Evolutionary conservation across 75 land plant species (phyloP).

Genomic region (Pinus albicaulis): DNA sequence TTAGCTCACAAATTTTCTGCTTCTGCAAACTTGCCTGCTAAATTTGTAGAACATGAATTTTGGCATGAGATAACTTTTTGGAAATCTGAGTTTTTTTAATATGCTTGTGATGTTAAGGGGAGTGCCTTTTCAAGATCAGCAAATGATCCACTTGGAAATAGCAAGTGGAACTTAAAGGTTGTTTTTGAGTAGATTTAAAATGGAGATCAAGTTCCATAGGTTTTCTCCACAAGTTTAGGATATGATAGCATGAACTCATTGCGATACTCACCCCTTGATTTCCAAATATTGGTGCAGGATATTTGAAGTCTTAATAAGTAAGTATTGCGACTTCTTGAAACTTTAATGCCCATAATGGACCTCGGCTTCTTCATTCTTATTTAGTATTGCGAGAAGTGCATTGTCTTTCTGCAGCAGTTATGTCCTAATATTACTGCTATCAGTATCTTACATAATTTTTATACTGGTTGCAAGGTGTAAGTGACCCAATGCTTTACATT

Average conservation of each 20-base stretch:
- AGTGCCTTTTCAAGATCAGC: slow-evolving; percentile 87
- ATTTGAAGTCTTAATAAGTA: slow-evolving; percentile 70
- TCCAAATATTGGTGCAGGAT: slow-evolving; percentile 27
- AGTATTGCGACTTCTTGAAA: slow-evolving; percentile 61
- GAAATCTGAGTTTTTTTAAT: slow-evolving; percentile 70
- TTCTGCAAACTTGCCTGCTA: slow-evolving; percentile 67
- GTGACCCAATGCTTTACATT: slow-evolving; percentile 97
- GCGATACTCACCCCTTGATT: too few relatives aligned
- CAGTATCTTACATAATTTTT: neutral
- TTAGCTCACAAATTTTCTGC: slow-evolving; percentile 76
- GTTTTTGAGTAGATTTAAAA: neutral
- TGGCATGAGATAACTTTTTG: slow-evolving; percentile 86
- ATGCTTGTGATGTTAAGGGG: slow-evolving; percentile 96
- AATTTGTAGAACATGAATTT: slow-evolving; percentile 77
- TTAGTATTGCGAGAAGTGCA: neutral
- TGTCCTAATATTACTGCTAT: neutral
- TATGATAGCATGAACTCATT: too few relatives aligned
- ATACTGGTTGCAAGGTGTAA: slow-evolving; percentile 63
- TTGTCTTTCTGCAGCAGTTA: neutral
- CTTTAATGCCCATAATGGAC: slow-evolving; percentile 59
- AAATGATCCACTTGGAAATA: slow-evolving; percentile 65
- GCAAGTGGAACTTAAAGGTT: slow-evolving; percentile 95
- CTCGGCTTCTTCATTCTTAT: neutral
- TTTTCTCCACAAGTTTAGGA: neutral
- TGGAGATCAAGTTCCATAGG: neutral